A percentile compares a stretch with the other conserved stretches of the same genome.
Conservation (phyloP, 768 basidiomycete genomes). For the Boletus bicolor region DNA sequence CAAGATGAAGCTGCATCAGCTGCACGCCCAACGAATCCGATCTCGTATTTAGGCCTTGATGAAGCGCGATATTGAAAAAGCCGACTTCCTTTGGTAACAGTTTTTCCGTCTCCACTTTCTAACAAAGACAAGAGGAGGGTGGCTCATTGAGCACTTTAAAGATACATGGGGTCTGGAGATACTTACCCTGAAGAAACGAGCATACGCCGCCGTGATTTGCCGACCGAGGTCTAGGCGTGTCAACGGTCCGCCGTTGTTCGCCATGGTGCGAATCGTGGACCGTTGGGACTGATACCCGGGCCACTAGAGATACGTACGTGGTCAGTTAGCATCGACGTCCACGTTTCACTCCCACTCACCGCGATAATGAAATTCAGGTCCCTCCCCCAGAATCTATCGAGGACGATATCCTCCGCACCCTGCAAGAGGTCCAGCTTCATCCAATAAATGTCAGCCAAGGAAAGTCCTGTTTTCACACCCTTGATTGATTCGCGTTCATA, state of each 20-base stretch:
- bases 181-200: background rate
- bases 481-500: background rate
- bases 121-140: background rate
- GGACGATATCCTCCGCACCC: background rate
- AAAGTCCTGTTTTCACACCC: background rate
- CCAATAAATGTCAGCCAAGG: background rate
- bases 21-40: constrained; percentile 3
- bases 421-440: background rate
- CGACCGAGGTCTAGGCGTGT: constrained; percentile 6
- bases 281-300: background rate
- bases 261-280: background rate
- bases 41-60: background rate
- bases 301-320: constrained; percentile 3
- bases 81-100: background rate
- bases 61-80: constrained; percentile 12
- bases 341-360: background rate
- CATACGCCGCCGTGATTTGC: background rate
- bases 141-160: background rate
- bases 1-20: constrained; percentile 6
- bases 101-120: background rate
- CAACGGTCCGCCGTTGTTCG: background rate
- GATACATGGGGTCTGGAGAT: background rate
- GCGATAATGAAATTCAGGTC: background rate
- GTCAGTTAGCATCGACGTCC: background rate
- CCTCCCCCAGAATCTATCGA: background rate